Evolutionary conservation across 768 basidiomycete species (phyloP).

Genomic region (Lactifluus pinguis): DNA sequence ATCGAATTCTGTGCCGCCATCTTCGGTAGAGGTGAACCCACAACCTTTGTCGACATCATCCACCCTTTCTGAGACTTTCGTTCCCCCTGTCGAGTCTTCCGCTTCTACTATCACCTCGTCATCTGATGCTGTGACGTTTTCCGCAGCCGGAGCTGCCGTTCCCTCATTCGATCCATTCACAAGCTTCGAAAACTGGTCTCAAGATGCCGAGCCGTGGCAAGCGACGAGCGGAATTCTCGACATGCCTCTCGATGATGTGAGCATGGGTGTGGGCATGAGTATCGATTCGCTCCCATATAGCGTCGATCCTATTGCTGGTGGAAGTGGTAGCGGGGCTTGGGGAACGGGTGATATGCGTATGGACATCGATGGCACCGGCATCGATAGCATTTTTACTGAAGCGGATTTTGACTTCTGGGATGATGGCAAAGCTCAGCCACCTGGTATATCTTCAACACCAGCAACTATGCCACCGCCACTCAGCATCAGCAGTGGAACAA

Average conservation of each 20-base stretch:
- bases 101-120: constrained; percentile 1
- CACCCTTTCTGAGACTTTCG: constrained; percentile 4
- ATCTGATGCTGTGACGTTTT: constrained; percentile 16
- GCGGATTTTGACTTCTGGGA: constrained; percentile 90
- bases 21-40: not conserved
- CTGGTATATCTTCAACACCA: constrained; percentile 22
- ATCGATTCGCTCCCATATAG: constrained; percentile 39
- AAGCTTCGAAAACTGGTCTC: constrained; percentile 35
- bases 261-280: constrained; percentile 27
- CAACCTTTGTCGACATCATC: constrained; percentile 1
- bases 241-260: constrained; percentile 15
- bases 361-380: constrained; percentile 24
- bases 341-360: constrained; percentile 22
- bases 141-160: constrained; percentile 19
- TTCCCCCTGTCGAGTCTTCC: not conserved
- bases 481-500: constrained; percentile 9
- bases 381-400: constrained; percentile 53
- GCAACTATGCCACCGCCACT: constrained; percentile 20
- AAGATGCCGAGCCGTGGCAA: constrained; percentile 17
- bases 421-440: constrained; percentile 31
- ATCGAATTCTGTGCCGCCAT: constrained; percentile 24
- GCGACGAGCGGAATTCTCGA: constrained; percentile 10
- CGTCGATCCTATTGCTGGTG: constrained; percentile 30
- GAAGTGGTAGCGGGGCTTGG: constrained; percentile 22
- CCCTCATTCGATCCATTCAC: constrained; percentile 30